Base-by-base conservation (phyloP, 306 rosid species). In the Cercis canadensis region DNA sequence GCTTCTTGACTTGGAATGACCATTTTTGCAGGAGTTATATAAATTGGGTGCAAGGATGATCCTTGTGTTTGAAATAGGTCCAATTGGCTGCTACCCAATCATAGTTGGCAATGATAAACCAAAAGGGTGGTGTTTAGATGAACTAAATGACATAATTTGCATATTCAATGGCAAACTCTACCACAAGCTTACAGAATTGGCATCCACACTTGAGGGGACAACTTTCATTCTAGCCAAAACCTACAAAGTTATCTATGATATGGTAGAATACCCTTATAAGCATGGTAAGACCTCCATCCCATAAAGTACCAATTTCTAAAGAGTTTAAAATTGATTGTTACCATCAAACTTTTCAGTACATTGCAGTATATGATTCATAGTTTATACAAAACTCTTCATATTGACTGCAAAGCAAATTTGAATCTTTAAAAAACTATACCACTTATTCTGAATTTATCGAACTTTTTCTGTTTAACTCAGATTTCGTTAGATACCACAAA, bases 1-100 rank as follows among this genome's bases (percentile, higher is more conserved):
- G 29, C 29, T 24, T 24, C 29, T 1, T 24, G 29, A 37, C 10
- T 2, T 55, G 10, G 40, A 11, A 10, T 57, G 62, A 24, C 43
- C 60, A 10, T 32, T 57, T 5, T 31, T 32, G 63, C 44, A 57
- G 63, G 63, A 57, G 9, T 36, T 34, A 33, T 32, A 57, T 12
- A 15, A 34, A 33, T n/a, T 57, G 44, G 63, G 63, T 32, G 45
- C 63, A 33, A 57, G 63, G 63, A 32, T 13, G 43, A 57, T 34
- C 3, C 32, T 57, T 57, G 43, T 57, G 44, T 34, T 57, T 37
- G 31, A 39, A 40, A 37, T 61, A 17, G 67, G 51, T 41, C 67
- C 51, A 4, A 12, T 41, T 19, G 51, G 67, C 17, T 18, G 50
- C 19, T 41, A 61, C 51, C 34, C 36, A 18, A 4, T 40, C 14